Evolutionary conservation across 2,329 filamentous ascomycete genomes (phyloP).

Genomic region (Teratosphaeria viscida): DNA sequence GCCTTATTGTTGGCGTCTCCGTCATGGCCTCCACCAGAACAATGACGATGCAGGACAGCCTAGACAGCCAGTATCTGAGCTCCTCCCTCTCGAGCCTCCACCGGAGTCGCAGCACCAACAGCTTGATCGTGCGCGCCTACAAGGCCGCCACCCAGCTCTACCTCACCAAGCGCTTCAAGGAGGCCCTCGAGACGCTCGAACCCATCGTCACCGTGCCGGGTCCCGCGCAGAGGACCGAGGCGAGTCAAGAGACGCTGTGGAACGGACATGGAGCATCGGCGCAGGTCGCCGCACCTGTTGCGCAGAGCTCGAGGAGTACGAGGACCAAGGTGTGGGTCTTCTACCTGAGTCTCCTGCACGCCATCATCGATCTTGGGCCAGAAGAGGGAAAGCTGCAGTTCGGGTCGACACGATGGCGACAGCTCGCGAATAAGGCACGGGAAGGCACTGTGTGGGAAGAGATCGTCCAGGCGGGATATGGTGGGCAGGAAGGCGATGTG

Average conservation of each 20-base stretch:
- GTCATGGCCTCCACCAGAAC: constrained; percentile 26
- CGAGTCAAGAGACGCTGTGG: constrained; percentile 7
- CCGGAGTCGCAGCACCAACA: constrained; percentile 54
- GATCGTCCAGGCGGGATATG: constrained; percentile 77
- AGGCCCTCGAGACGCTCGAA: constrained; percentile 75
- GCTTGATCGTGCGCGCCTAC: constrained; percentile 81
- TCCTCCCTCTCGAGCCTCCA: constrained; percentile 61
- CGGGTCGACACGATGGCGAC: constrained; percentile 75
- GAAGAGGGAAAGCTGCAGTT: constrained; percentile 86
- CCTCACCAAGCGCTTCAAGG: constrained; percentile 82
- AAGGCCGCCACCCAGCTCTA: constrained; percentile 90
- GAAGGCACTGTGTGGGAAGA: constrained; percentile 93
- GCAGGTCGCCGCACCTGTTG: constrained; percentile 52
- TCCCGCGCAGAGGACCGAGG: constrained; percentile 8
- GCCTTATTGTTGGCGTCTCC: background rate
- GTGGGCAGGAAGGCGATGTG: constrained; percentile 77
- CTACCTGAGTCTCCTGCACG: constrained; percentile 87
- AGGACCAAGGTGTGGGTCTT: constrained; percentile 95
- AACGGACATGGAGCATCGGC: constrained; percentile 5
- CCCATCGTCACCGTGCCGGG: constrained; percentile 54
- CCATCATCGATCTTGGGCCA: constrained; percentile 75
- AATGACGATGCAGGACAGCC: constrained; percentile 38
- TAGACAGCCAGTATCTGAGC: constrained; percentile 50
- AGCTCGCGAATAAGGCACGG: constrained; percentile 70
- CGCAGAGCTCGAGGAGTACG: constrained; percentile 67